Evolutionary conservation across 176 grass and related monocot genomes (phyloP), one percentile per base, ranked within the genome.

Genomic region (Thinopyrum elongatum): DNA sequence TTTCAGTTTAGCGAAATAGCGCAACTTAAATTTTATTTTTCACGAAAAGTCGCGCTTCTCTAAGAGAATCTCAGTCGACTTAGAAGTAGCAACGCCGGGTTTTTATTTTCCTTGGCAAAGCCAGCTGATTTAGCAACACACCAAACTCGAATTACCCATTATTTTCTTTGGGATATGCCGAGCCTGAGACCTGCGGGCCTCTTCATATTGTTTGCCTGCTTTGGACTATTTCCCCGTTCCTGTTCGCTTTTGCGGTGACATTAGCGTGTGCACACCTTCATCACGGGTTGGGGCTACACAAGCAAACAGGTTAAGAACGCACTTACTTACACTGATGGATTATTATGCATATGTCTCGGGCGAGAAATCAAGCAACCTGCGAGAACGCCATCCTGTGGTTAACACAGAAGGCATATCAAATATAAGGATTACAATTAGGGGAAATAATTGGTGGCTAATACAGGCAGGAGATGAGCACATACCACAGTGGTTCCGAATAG

Each of bases 401-500:
- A 82, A 42, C 31, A 75, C 17, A 82, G 53, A 39, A 76, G 12
- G 13, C 4, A 33, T 65, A 30, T 0, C 11, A 74, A 64, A 47
- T 70, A 14, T 81, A 41, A 75, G 23, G 12, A 73, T 47, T 91
- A 62, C 61, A 74, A 80, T 16, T 63, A 67, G 4, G 34, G 72
- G 65, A 80, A 76, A 6, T 3, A 8, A 49, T 22, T 10, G 25
- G 74, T 55, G 27, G 25, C 42, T 35, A 28, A 46, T 49, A 61
- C 74, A 89, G 44, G 69, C 33, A 86, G 77, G 58, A 84, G 71
- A 87, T 84, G 51, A 84, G 55, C 49, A 94, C 92, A 55, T 94
- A 94, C 92, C 92, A 88, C 76, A 78, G 47, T n/a, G 63, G 39
- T 78, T 84, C 17, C 69, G 7, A 84, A 36, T 41, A 71, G 72